Conservation (phyloP, 148 eudicot genomes). For the Dianthus caryophyllus region DNA sequence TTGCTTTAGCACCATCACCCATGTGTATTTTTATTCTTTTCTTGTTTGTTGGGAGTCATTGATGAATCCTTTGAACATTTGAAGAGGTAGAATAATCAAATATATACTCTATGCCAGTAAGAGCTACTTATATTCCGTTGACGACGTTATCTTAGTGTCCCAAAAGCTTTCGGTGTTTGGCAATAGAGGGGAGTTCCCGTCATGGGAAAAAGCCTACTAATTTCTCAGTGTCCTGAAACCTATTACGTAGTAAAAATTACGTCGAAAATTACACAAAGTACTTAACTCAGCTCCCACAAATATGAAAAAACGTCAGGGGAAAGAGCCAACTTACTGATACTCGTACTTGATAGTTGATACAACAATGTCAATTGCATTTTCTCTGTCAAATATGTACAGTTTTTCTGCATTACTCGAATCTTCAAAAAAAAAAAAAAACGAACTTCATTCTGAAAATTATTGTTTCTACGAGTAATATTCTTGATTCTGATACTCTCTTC, state of each 20-base stretch:
- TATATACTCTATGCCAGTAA: too few relatives aligned
- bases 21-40: slow-evolving; percentile 1
- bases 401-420: slow-evolving; percentile 20
- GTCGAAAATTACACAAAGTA: not conserved
- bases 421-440: too few relatives aligned
- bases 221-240: too few relatives aligned
- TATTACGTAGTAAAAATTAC: not conserved
- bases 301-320: slow-evolving; percentile 27
- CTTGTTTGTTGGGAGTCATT: not conserved
- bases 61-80: not conserved
- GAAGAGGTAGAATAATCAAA: too few relatives aligned
- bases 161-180: not conserved
- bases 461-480: not conserved
- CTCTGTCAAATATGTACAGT: slow-evolving; percentile 32
- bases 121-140: too few relatives aligned
- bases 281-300: slow-evolving; percentile 21
- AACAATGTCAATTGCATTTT: slow-evolving; percentile 29
- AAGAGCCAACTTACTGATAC: slow-evolving; percentile 24
- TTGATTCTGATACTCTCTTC: slow-evolving; percentile 2
- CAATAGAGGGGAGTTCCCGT: not conserved
- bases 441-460: slow-evolving; percentile 11
- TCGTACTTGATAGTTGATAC: slow-evolving; percentile 18
- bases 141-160: too few relatives aligned
- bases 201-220: too few relatives aligned
- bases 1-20: slow-evolving; percentile 22